A percentile compares a stretch with the other conserved stretches of the same genome.
Evolutionary conservation across 1,139 yeast species (phyloP).

Genomic region (Magnusiomyces fungicola): DNA sequence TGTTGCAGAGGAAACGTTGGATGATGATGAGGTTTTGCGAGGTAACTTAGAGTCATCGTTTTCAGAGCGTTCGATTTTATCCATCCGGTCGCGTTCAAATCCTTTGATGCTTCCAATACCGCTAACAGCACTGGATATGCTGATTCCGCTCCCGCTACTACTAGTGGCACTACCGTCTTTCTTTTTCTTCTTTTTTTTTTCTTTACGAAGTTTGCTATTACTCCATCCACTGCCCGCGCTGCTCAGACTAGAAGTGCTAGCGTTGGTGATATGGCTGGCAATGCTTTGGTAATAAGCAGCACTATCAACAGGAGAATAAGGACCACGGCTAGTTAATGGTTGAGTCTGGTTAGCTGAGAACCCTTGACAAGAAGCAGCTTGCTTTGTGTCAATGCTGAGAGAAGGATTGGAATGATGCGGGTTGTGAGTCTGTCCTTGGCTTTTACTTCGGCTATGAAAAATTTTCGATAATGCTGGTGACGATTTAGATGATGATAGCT

Average conservation of each 20-base stretch:
- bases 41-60: background rate
- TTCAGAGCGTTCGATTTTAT: background rate
- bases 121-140: background rate
- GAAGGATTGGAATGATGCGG: too few relatives aligned
- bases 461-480: too few relatives aligned
- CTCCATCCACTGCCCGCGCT: too few relatives aligned
- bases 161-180: background rate
- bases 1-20: background rate
- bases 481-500: too few relatives aligned
- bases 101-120: background rate
- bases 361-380: too few relatives aligned
- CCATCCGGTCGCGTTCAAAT: background rate
- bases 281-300: too few relatives aligned
- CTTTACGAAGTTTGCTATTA: too few relatives aligned
- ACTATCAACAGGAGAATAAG: background rate
- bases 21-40: background rate
- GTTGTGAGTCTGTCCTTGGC: too few relatives aligned
- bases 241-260: too few relatives aligned
- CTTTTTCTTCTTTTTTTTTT: slow-evolving; percentile 1
- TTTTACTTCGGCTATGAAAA: too few relatives aligned
- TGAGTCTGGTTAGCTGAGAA: background rate
- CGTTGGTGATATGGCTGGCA: too few relatives aligned
- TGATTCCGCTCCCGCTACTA: background rate
- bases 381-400: too few relatives aligned
- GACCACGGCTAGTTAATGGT: background rate